A percentile compares a stretch with the other conserved stretches of the same genome.
Evolutionary conservation across 257 asterid genomes (phyloP).

Genomic region (Gynochthodes officinalis): DNA sequence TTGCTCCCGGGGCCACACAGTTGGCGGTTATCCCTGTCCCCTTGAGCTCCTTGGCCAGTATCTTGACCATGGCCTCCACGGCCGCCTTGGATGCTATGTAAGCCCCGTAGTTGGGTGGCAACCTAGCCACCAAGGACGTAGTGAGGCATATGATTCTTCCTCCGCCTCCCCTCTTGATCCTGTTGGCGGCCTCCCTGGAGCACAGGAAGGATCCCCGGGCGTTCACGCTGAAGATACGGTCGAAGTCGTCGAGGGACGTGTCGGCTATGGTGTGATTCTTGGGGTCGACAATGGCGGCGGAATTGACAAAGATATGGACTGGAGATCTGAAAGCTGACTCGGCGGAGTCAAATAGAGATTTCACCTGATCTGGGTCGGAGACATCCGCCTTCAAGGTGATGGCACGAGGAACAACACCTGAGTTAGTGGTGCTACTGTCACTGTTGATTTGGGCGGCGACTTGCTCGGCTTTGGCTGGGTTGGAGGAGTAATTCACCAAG

Average conservation of each 20-base stretch:
- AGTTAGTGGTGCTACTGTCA: background rate
- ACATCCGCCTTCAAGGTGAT: conserved; percentile 48
- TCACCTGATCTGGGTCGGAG: conserved; percentile 50
- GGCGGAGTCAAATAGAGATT: conserved; percentile 56
- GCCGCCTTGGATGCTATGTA: conserved; percentile 74
- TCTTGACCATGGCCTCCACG: conserved; percentile 66
- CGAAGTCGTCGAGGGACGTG: conserved; percentile 54
- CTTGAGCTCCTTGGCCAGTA: conserved; percentile 65
- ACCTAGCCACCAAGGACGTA: conserved; percentile 40
- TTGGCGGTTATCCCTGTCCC: conserved; percentile 67
- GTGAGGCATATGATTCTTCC: conserved; percentile 57
- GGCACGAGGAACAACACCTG: conserved; percentile 21
- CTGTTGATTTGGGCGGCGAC: conserved; percentile 31
- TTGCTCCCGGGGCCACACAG: conserved; percentile 58
- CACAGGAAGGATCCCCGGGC: conserved; percentile 56
- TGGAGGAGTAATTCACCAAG: conserved; percentile 52
- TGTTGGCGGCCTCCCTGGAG: conserved; percentile 48
- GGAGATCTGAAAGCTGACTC: conserved; percentile 43
- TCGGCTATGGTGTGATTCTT: conserved; percentile 44
- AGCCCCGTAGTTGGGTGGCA: conserved; percentile 54
- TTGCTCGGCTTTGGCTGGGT: conserved; percentile 30
- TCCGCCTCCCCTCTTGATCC: conserved; percentile 59
- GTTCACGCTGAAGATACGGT: conserved; percentile 44
- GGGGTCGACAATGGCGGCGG: conserved; percentile 43
- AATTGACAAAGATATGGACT: conserved; percentile 49